Base-by-base conservation (phyloP, 768 basidiomycete genomes). In the Paxillus ammoniavirescens region DNA sequence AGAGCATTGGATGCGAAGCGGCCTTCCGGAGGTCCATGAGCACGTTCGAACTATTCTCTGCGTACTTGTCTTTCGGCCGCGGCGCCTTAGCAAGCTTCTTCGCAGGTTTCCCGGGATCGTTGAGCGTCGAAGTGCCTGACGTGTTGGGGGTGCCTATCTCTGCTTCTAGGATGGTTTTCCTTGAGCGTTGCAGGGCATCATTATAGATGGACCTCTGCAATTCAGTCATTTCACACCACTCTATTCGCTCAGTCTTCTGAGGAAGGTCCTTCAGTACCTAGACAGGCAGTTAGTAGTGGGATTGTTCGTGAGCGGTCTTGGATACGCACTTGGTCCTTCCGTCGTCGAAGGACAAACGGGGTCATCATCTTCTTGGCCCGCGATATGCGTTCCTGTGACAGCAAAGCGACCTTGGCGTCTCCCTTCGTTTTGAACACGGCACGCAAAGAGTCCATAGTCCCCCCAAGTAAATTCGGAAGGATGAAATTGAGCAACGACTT, bases 281-380 rank as follows among this genome's bases (percentile, higher is more conserved):
- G 56, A 3, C 5, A 18, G 0, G 36, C 17, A 18, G 21, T 67
- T 18, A 60, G 46, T n/a, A 21, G 37, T 23, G 14, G 5, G 36
- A 8, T n/a, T 7, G 31, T n/a, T 28, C 21, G 47, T 47, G 8
- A 23, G 9, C 23, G 15, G 7, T n/a, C 30, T 47, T 28, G 2
- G 12, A n/a, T 35, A 56, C 75, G 46, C 62, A 84, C 91, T 75
- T 97, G 94, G 63, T 95, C 93, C 72, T 99, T 99, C 62, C 95
- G 82, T 54, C 97, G 82, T n/a, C 97, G 88, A 17, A 99, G 78
- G 21, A 98, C 95, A 68, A 99, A 99, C 0, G 97, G 97, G 7
- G 93, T 97, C 90, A 99, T 93, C 94, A 99, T 98, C 69, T 93
- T 93, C 74, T 98, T 96, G 6, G 97, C 97, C 57, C 95, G 77